phyloP scores from a whole-genome alignment of 352 stramenopile genomes.

The Pelagophyceae sp. region DNA sequence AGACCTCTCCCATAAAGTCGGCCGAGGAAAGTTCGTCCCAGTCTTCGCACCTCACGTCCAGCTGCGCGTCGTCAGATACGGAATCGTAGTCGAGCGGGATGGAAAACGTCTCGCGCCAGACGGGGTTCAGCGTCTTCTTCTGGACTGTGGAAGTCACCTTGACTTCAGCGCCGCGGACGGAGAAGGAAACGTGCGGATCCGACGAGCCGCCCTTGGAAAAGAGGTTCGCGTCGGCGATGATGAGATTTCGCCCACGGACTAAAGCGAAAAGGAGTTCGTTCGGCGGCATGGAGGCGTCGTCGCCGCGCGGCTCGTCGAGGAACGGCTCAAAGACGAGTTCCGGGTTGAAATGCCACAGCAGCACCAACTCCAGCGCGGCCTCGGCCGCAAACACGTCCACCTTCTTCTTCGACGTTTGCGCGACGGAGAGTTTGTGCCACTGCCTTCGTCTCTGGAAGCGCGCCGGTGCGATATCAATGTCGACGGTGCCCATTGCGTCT shows the following conservation, averaged over 20 bases:
- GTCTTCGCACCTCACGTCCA: neutral
- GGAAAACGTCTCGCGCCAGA: neutral
- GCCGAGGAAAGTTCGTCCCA: neutral
- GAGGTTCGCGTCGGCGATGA: neutral
- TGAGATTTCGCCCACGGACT: neutral
- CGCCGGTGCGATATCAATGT: neutral
- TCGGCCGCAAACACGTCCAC: neutral
- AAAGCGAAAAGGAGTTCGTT: neutral
- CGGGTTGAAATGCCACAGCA: neutral
- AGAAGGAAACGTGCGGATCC: neutral
- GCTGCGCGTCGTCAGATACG: neutral
- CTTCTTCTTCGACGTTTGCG: no score
- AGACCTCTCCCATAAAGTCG: conserved; percentile 3
- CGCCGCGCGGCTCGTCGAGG: neutral
- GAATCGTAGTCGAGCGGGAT: neutral
- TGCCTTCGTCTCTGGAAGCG: no score
- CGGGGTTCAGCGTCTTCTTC: neutral
- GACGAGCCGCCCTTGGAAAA: neutral
- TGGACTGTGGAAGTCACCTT: neutral
- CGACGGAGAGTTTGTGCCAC: neutral
- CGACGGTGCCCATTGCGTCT: conserved; percentile 2
- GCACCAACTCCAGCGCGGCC: neutral
- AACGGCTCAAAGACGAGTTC: conserved; percentile 8
- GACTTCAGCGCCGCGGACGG: neutral
- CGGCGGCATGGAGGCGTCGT: neutral